Percentiles rank a stretch among this genome's conserved stretches.
Conservation (phyloP, 441 rosid genomes). For the Corymbia citriodora region DNA sequence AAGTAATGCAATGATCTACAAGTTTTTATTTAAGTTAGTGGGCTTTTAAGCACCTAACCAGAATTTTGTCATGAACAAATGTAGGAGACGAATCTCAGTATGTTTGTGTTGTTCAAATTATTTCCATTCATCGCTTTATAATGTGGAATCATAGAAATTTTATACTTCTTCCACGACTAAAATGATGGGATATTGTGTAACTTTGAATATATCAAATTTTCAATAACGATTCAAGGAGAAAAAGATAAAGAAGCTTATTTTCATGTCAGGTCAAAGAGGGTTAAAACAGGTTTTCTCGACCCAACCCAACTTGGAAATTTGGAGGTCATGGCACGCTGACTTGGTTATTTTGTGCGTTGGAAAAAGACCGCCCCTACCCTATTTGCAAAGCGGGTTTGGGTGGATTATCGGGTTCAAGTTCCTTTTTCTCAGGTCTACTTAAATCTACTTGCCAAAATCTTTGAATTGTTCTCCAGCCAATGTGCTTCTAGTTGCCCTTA, state of each 20-base stretch:
- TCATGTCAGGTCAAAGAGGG: background rate
- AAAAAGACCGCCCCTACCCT: background rate
- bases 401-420: background rate
- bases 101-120: background rate
- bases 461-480: background rate
- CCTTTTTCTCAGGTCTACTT: fast-evolving
- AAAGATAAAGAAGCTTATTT: background rate
- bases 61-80: background rate
- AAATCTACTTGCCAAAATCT: background rate
- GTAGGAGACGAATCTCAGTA: background rate
- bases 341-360: background rate
- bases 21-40: background rate
- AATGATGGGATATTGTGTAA: background rate
- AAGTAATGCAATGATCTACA: background rate
- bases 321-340: background rate
- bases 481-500: background rate
- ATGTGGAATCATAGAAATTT: background rate
- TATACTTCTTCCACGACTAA: background rate
- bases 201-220: background rate
- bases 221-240: background rate
- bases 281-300: background rate
- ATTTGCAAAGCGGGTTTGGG: background rate
- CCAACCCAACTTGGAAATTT: background rate
- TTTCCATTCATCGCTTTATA: background rate
- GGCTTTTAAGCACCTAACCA: background rate